phyloP scores from a whole-genome alignment of 768 basidiomycete species.

The Rhodocollybia butyracea region DNA sequence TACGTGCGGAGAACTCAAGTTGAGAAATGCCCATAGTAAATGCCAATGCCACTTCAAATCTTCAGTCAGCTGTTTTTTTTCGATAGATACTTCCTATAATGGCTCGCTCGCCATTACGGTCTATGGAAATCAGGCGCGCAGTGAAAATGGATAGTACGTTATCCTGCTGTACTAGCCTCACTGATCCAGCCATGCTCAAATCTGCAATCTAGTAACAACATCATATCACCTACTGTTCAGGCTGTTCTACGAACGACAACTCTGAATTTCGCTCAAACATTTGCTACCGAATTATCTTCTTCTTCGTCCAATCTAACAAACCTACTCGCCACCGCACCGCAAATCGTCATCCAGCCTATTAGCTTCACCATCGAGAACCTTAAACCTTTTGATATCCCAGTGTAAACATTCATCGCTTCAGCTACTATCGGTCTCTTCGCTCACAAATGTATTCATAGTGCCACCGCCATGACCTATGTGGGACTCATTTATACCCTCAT shows the following conservation, averaged over 20 bases:
- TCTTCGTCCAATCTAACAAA: slow-evolving; percentile 5
- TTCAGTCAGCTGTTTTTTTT: slow-evolving; percentile 23
- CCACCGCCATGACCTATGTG: slow-evolving; percentile 34
- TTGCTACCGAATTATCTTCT: slow-evolving; percentile 15
- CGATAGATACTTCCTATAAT: slow-evolving; percentile 29
- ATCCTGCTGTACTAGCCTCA: slow-evolving; percentile 7
- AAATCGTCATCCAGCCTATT: slow-evolving; percentile 35
- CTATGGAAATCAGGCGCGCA: slow-evolving; percentile 36
- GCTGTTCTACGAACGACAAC: slow-evolving; percentile 21
- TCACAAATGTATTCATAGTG: slow-evolving; percentile 22
- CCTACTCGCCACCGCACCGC: slow-evolving; percentile 34
- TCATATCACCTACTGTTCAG: slow-evolving; percentile 14
- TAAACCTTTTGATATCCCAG: slow-evolving; percentile 46
- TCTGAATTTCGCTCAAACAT: slow-evolving; percentile 26
- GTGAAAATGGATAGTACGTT: slow-evolving; percentile 44
- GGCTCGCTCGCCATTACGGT: slow-evolving; percentile 35
- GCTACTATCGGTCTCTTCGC: background rate
- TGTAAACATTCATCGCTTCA: slow-evolving; percentile 25
- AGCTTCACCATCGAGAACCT: slow-evolving; percentile 36
- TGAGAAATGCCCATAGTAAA: slow-evolving; percentile 25
- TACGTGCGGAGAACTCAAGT: no score
- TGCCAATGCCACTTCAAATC: slow-evolving; percentile 24
- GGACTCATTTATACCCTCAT: slow-evolving; percentile 33
- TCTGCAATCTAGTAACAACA: slow-evolving; percentile 14
- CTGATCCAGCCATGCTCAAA: background rate